Evolutionary conservation across 352 stramenopile species (phyloP), one percentile per base, ranked within the genome.

Genomic region (Phytopythium boreale): DNA sequence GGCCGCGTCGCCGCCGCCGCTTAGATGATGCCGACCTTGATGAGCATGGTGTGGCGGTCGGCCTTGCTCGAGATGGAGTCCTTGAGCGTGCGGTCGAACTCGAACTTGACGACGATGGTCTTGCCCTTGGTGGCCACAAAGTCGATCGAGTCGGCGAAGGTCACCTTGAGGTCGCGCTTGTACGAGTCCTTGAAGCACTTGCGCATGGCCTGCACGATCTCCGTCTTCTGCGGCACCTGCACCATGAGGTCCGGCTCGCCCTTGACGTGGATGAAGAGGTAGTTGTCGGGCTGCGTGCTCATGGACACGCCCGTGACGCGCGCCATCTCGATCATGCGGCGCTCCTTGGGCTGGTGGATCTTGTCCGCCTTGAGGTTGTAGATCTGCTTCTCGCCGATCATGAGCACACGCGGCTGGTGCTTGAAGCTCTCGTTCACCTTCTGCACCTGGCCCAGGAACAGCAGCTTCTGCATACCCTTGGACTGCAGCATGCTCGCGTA

Each of bases 351-450:
- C 67, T 93, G 82, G 58, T 91, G 79, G 46, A 92, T 82, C 70
- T 91, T 90, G 77, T 91, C 80, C 27, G 82, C 84, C 76, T 93
- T 93, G 60, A 95, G 65, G 69, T 95, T 95, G 71, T 87, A 90
- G n/a, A 95, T 76, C 50, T 84, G 71, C 59, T 76, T 82, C 61
- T 92, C 79, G 43, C 76, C 83, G 24, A 95, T 84, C 64, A 95
- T 78, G 22, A 95, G 74, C 58, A 91, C 79, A 55, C 86, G 84
- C 31, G 74, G 63, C 68, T 95, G 86, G 67, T 92, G 82, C 29
- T 89, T 83, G 61, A 90, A 93, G 31, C 86, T 84, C 67, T 95
- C 84, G 51, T 95, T 95, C 60, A 95, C 81, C 67, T 95, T 95
- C 49, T 86, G 74, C 44, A 92, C 85, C 11, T 82, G 75, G 27